phyloP scores from a whole-genome alignment of 768 basidiomycete genomes.

The Leccinum aurantiacum region DNA sequence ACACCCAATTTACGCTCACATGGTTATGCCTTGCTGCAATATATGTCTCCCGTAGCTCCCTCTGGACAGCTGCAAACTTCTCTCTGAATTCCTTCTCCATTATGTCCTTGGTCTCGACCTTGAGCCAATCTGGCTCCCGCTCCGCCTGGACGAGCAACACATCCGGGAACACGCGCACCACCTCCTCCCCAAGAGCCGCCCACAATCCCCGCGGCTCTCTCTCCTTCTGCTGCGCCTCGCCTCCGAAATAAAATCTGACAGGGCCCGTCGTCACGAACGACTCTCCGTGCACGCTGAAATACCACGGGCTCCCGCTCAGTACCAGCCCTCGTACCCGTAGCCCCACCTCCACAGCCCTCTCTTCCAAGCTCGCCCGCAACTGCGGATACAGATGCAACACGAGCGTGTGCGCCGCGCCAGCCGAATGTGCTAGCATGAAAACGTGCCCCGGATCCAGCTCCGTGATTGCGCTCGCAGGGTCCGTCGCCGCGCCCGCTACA shows the following conservation, averaged over 20 bases:
- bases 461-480: slow-evolving; percentile 1
- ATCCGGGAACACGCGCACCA: slow-evolving; percentile 43
- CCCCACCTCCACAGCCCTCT: slow-evolving; percentile 19
- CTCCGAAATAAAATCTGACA: slow-evolving; percentile 34
- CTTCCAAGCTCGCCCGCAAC: slow-evolving; percentile 34
- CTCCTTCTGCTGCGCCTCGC: slow-evolving; percentile 41
- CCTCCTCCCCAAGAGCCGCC: slow-evolving; percentile 34
- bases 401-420: slow-evolving; percentile 52
- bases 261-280: slow-evolving; percentile 27
- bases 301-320: slow-evolving; percentile 48
- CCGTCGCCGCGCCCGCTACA: slow-evolving; percentile 15
- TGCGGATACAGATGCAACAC: slow-evolving; percentile 41
- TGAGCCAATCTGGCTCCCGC: slow-evolving; percentile 50
- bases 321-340: slow-evolving; percentile 43
- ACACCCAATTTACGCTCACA: slow-evolving; percentile 50
- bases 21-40: slow-evolving; percentile 60
- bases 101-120: slow-evolving; percentile 32
- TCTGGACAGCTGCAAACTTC: slow-evolving; percentile 29
- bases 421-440: slow-evolving; percentile 61
- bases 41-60: slow-evolving; percentile 29
- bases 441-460: slow-evolving; percentile 40
- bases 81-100: slow-evolving; percentile 43
- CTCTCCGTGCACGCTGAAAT: slow-evolving; percentile 31
- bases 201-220: slow-evolving; percentile 45
- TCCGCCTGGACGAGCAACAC: slow-evolving; percentile 52